Conservation (phyloP, 2,329 filamentous ascomycete genomes). For the Aspergillus alliaceus region DNA sequence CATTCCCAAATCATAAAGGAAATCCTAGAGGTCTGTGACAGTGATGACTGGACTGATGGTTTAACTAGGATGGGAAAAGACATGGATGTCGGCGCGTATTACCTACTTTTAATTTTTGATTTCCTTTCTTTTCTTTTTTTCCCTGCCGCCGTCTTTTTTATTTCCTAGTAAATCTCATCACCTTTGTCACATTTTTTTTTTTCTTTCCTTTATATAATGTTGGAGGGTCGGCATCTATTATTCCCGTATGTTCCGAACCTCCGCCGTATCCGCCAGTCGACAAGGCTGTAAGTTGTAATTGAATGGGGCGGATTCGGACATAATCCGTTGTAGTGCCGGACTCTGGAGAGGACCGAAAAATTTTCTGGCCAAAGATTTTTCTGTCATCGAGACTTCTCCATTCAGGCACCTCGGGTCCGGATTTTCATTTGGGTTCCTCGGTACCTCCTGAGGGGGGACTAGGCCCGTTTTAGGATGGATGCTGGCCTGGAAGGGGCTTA, state of each 20-base stretch:
- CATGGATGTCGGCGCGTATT: conserved; percentile 7
- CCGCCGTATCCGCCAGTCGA: conserved; percentile 27
- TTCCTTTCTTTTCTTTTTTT: conserved; percentile 1
- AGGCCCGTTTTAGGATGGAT: not conserved
- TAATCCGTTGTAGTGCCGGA: not conserved
- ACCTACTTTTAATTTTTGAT: not conserved
- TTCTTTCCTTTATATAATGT: not conserved
- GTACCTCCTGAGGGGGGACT: not conserved
- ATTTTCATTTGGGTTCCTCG: not conserved
- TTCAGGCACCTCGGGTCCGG: conserved; percentile 3
- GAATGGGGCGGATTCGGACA: not conserved
- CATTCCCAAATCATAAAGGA: conserved; percentile 19
- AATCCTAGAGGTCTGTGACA: conserved; percentile 2
- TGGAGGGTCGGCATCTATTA: conserved; percentile 12
- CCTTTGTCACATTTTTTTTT: conserved; percentile 8
- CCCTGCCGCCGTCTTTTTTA: not conserved
- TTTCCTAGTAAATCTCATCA: too few species aligned
- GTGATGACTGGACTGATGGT: conserved; percentile 3
- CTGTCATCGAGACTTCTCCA: not conserved
- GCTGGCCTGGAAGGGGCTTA: conserved; percentile 5
- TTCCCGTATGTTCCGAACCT: conserved; percentile 22
- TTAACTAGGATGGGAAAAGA: not conserved
- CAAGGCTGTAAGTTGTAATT: not conserved
- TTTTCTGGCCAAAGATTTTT: not conserved
- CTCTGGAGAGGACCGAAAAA: conserved; percentile 1